A percentile compares a stretch with the other conserved stretches of the same genome.
phyloP scores from a whole-genome alignment of 1,284 basidiomycete genomes.

The Tausonia pullulans region DNA sequence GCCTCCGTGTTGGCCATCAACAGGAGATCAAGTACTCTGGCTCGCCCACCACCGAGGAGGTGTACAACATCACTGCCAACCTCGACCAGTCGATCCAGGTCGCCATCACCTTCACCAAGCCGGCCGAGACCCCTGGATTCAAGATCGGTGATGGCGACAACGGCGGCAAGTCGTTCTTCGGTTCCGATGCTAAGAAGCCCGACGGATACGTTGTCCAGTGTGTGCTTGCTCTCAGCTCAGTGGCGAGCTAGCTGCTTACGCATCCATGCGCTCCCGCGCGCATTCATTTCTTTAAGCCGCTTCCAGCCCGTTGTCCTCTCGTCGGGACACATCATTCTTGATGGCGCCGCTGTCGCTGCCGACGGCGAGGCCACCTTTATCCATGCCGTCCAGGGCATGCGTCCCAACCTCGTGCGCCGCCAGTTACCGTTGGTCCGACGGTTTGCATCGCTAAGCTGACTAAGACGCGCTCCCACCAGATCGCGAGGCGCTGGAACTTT shows the following conservation, averaged over 20 bases:
- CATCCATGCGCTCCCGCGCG: neutral
- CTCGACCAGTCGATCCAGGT: conserved; percentile 71
- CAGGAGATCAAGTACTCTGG: conserved; percentile 54
- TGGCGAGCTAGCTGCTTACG: neutral
- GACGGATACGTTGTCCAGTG: conserved; percentile 80
- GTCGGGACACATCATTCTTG: conserved; percentile 58
- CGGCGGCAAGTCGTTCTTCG: conserved; percentile 87
- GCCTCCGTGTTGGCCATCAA: neutral
- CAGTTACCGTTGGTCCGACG: neutral
- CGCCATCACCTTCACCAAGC: conserved; percentile 59
- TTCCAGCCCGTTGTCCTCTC: conserved; percentile 72
- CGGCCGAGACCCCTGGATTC: conserved; percentile 66
- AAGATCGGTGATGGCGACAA: conserved; percentile 80
- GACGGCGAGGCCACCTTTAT: conserved; percentile 83
- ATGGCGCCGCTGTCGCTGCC: conserved; percentile 55
- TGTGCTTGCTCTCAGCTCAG: conserved; percentile 12
- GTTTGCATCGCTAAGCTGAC: too few relatives aligned
- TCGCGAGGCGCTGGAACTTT: conserved; percentile 95
- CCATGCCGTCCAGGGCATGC: conserved; percentile 97
- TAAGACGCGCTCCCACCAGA: conserved; percentile 18
- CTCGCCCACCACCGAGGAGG: conserved; percentile 49
- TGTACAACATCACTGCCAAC: conserved; percentile 70
- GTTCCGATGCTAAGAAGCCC: conserved; percentile 55
- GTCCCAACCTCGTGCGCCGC: conserved; percentile 61
- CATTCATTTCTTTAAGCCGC: conserved; percentile 35